Conservation (phyloP, 2,329 filamentous ascomycete genomes). For the Nemania sp. region DNA sequence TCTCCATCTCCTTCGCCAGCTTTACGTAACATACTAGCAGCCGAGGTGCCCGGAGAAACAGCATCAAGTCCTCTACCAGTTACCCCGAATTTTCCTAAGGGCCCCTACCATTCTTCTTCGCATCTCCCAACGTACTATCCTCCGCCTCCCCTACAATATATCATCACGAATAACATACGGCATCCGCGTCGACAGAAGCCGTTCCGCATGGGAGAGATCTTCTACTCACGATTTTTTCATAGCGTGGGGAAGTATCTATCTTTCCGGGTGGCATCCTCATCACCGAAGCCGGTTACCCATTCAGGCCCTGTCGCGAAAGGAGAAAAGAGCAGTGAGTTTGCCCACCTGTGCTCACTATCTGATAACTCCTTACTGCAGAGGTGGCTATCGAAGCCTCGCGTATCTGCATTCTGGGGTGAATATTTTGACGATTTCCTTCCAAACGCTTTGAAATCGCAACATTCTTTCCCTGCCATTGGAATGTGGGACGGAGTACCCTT, state of each 20-base stretch:
- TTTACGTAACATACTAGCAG: slow-evolving; percentile 32
- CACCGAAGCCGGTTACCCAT: slow-evolving; percentile 64
- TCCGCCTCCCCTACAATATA: slow-evolving; percentile 79
- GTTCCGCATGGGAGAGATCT: slow-evolving; percentile 84
- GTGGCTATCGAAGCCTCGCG: slow-evolving; percentile 88
- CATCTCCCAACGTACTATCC: slow-evolving; percentile 92
- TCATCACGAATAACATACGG: slow-evolving; percentile 73
- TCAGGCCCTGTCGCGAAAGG: slow-evolving; percentile 58
- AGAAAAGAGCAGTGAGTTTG: slow-evolving; percentile 41
- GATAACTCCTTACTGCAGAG: slow-evolving; percentile 69
- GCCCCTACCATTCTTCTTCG: slow-evolving; percentile 79
- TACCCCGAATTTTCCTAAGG: slow-evolving; percentile 50
- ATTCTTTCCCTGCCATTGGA: slow-evolving; percentile 89
- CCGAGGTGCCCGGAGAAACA: slow-evolving; percentile 46
- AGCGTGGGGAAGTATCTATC: slow-evolving; percentile 83
- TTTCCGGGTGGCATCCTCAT: slow-evolving; percentile 80
- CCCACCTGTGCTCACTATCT: slow-evolving; percentile 49
- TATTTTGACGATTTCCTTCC: slow-evolving; percentile 68
- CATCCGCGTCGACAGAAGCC: slow-evolving; percentile 89
- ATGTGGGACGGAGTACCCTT: slow-evolving; percentile 95
- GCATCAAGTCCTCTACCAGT: slow-evolving; percentile 42
- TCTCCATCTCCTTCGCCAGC: slow-evolving; percentile 31
- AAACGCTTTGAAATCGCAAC: slow-evolving; percentile 63
- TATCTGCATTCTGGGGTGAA: slow-evolving; percentile 82
- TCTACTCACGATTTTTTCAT: slow-evolving; percentile 86